These are phyloP conservation scores for Hypoxylon rickii DNA, from an alignment of 495 filamentous ascomycete genomes.

Conservation along the genomic window DNA sequence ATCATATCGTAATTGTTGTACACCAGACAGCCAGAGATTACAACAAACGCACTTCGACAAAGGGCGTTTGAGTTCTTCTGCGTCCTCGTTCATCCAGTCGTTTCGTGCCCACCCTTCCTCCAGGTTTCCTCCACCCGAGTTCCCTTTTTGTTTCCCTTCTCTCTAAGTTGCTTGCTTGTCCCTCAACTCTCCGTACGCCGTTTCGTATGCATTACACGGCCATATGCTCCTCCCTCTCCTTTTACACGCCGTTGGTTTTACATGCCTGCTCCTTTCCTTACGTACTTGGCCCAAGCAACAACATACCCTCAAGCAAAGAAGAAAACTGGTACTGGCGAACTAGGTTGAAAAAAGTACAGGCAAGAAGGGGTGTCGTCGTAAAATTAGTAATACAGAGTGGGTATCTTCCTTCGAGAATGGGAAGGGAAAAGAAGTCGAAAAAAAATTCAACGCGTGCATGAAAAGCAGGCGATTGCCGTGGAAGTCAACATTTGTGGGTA, in stretches of 20 bases:
- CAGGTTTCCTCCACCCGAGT: conserved; percentile 9
- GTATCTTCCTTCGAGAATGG: conserved; percentile 17
- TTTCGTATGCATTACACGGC: conserved; percentile 23
- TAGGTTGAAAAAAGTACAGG: not conserved
- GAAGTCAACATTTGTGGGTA: conserved; percentile 24
- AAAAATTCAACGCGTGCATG: conserved; percentile 3
- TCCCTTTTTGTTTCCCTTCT: conserved; percentile 1
- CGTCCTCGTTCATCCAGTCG: too few relatives aligned
- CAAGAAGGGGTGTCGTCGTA: not conserved
- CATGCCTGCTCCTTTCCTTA: not conserved
- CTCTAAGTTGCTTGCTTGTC: not conserved
- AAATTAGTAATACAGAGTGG: conserved; percentile 29
- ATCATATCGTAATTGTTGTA: too few relatives aligned
- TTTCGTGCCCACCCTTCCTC: not conserved
- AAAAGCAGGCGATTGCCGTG: not conserved
- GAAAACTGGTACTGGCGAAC: too few relatives aligned
- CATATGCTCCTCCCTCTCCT: not conserved
- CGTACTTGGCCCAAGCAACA: not conserved
- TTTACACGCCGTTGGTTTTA: conserved; percentile 23
- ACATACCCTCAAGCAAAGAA: not conserved
- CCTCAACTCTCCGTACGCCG: too few relatives aligned
- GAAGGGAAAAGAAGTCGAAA: not conserved
- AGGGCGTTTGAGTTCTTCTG: too few relatives aligned
- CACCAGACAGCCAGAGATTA: too few relatives aligned
- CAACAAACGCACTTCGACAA: too few relatives aligned